Evolutionary conservation across 345 rosid species (phyloP).

Genomic region (Clausena lansium): DNA sequence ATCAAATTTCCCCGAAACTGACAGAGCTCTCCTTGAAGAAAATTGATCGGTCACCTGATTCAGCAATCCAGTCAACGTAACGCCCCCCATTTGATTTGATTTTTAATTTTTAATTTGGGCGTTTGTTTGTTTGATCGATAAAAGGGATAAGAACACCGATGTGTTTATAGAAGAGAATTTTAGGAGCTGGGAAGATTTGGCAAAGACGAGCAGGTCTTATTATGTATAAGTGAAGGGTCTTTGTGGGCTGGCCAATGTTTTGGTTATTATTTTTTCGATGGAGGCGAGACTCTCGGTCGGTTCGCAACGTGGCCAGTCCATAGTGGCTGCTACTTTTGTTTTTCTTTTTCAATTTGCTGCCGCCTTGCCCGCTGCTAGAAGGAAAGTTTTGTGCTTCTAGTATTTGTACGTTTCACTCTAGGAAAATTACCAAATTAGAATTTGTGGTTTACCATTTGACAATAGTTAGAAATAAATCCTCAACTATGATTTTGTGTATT

Average conservation of each 20-base stretch:
- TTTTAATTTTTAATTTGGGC: not conserved
- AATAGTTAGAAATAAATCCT: no score
- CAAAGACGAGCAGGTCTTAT: not conserved
- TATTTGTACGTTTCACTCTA: no score
- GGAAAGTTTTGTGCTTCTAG: no score
- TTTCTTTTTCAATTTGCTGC: no score
- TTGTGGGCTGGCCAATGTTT: no score
- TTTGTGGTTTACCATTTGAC: no score
- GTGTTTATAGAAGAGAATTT: not conserved
- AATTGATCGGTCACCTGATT: constrained; percentile 39
- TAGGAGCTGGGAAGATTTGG: not conserved
- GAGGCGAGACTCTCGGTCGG: not conserved
- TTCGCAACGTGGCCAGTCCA: not conserved
- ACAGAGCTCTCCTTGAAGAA: constrained; percentile 43
- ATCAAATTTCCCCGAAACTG: constrained; percentile 52
- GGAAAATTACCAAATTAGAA: no score
- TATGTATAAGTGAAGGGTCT: not conserved
- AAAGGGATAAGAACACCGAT: not conserved
- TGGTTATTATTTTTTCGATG: not conserved
- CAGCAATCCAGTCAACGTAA: constrained; percentile 47
- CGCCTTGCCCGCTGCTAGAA: no score
- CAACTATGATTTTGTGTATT: no score
- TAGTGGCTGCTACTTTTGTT: not conserved
- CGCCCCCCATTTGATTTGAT: constrained; percentile 28
- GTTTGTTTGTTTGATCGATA: not conserved